Percentiles rank a stretch among this genome's conserved stretches.
These are phyloP conservation scores for Parachlorella kessleri DNA, from an alignment of 139 green algal genomes.

Conservation along the genomic window DNA sequence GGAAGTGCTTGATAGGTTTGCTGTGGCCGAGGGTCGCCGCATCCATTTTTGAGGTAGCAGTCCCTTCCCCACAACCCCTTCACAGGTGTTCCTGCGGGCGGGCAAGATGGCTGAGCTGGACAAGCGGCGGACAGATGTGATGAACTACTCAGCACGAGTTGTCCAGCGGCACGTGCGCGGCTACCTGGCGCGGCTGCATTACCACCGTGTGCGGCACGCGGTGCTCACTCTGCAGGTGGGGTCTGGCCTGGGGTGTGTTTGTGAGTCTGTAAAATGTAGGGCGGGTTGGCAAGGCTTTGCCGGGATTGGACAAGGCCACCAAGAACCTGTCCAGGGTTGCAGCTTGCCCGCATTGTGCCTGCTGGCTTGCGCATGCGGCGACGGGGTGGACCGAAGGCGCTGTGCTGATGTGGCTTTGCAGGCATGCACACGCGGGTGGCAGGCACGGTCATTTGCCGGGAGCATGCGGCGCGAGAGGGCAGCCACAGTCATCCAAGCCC, in stretches of 20 bases:
- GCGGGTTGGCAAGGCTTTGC: too few species aligned
- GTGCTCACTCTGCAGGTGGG: conserved; percentile 59
- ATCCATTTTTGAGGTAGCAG: too few species aligned
- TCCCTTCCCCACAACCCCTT: neutral
- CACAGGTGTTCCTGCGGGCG: conserved; percentile 75
- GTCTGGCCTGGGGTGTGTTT: too few species aligned
- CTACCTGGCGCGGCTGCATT: conserved; percentile 60
- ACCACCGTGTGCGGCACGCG: conserved; percentile 14
- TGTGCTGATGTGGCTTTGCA: conserved; percentile 51
- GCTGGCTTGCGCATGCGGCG: too few species aligned
- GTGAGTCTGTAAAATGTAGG: too few species aligned
- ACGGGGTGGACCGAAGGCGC: neutral
- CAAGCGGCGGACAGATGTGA: conserved; percentile 83
- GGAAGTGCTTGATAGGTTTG: too few species aligned
- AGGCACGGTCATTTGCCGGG: conserved; percentile 49
- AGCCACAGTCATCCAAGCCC: conserved; percentile 60
- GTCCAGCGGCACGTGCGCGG: conserved; percentile 76
- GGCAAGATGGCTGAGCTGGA: conserved; percentile 96
- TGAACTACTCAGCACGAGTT: conserved; percentile 77
- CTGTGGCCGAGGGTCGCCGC: too few species aligned
- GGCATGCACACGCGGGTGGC: conserved; percentile 53
- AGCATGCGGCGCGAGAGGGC: conserved; percentile 46
- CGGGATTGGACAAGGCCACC: too few species aligned
- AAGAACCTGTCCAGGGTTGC: too few species aligned
- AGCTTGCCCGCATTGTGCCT: too few species aligned